A percentile compares a stretch with the other conserved stretches of the same genome.
phyloP scores from a whole-genome alignment of 768 basidiomycete genomes.

The Lyophyllum semitale region DNA sequence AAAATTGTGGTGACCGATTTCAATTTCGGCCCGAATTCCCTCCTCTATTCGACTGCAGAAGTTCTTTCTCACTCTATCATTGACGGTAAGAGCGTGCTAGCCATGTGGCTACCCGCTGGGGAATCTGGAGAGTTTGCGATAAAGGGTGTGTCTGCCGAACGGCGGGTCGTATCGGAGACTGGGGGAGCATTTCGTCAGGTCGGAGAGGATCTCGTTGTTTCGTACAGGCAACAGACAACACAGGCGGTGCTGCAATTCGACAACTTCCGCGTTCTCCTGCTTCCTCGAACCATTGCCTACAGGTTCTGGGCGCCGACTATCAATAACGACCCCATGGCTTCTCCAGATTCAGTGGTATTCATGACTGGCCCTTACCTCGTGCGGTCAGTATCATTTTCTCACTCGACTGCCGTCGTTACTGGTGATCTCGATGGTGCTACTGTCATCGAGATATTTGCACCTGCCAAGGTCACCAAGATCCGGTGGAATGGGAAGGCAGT shows the following conservation, averaged over 20 bases:
- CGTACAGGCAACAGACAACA: neutral
- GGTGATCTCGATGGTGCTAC: constrained; percentile 5
- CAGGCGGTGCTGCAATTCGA: constrained; percentile 6
- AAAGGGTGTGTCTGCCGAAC: constrained; percentile 5
- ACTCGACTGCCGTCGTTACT: neutral
- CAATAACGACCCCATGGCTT: constrained; percentile 2
- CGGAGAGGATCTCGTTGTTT: constrained; percentile 3
- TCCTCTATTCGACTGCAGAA: constrained; percentile 8
- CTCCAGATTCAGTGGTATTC: constrained; percentile 5
- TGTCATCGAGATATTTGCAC: constrained; percentile 3
- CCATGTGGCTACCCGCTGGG: constrained; percentile 6
- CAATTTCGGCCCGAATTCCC: neutral
- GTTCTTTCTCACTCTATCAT: constrained; percentile 10
- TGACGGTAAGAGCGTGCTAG: constrained; percentile 5
- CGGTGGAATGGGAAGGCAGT: constrained; percentile 5
- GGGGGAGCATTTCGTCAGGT: neutral
- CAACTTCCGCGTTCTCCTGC: constrained; percentile 5
- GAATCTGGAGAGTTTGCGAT: constrained; percentile 5
- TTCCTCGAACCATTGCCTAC: constrained; percentile 5
- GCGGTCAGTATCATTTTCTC: neutral
- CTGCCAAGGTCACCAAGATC: neutral
- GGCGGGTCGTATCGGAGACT: neutral
- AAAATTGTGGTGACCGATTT: constrained; percentile 11
- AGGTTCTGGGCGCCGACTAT: constrained; percentile 10
- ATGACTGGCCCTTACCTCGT: constrained; percentile 10